phyloP scores from a whole-genome alignment of 805 yeast genomes.

The Candida wancherniae region DNA sequence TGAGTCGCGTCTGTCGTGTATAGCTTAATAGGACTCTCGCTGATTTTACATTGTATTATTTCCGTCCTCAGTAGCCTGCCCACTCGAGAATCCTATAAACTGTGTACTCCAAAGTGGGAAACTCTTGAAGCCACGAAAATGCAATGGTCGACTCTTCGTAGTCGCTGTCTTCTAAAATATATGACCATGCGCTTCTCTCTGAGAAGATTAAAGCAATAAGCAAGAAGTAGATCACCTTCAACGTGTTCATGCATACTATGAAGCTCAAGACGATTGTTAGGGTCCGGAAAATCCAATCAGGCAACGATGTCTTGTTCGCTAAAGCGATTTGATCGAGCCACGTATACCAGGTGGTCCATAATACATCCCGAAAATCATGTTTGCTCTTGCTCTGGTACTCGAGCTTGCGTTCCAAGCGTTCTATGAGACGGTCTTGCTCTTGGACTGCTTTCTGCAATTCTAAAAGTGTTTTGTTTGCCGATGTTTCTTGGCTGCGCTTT shows the following conservation, averaged over 20 bases:
- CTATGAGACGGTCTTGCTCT: conserved; percentile 5
- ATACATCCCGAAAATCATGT: no score
- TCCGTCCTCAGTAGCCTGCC: conserved; percentile 6
- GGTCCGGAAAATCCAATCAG: no score
- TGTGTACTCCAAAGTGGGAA: conserved; percentile 16
- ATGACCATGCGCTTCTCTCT: not conserved
- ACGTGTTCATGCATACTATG: conserved; percentile 5
- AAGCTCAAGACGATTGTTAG: conserved; percentile 6
- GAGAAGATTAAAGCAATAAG: conserved; percentile 2
- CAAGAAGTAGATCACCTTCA: conserved; percentile 9
- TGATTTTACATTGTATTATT: conserved; percentile 1
- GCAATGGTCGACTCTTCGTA: conserved; percentile 5
- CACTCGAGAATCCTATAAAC: conserved; percentile 10
- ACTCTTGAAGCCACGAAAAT: conserved; percentile 12
- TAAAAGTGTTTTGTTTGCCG: conserved; percentile 1
- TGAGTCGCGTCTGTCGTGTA: conserved; percentile 5
- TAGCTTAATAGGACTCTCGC: conserved; percentile 11
- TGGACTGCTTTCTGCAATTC: conserved; percentile 5
- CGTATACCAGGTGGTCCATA: no score
- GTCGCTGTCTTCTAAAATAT: conserved; percentile 2
- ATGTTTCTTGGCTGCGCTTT: no score
- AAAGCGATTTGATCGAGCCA: no score
- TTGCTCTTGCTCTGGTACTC: no score
- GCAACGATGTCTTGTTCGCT: not conserved
- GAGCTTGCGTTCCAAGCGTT: conserved; percentile 3